Percentiles rank a stretch among this genome's conserved stretches.
Evolutionary conservation across 768 basidiomycete species (phyloP).

Genomic region (Mycena leptocephala): DNA sequence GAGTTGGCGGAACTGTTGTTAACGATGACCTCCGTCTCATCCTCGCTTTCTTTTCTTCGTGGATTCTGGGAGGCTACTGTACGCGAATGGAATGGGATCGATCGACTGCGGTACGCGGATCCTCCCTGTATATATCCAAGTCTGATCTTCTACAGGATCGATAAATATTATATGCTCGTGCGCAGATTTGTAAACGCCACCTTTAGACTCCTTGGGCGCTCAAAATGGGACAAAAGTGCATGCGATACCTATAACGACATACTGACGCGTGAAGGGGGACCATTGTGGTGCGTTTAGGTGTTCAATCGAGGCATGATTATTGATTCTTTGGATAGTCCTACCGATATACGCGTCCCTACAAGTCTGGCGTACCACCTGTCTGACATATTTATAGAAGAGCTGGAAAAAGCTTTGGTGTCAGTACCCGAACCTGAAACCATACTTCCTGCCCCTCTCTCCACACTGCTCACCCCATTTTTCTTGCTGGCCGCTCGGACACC

Average conservation of each 20-base stretch:
- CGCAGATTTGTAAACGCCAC: conserved; percentile 90
- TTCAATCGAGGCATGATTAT: conserved; percentile 15
- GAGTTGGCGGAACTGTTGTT: conserved; percentile 90
- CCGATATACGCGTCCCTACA: conserved; percentile 81
- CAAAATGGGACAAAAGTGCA: conserved; percentile 74
- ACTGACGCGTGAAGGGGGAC: conserved; percentile 78
- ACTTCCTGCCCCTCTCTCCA: conserved; percentile 65
- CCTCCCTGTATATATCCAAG: conserved; percentile 15
- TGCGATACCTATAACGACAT: conserved; percentile 81
- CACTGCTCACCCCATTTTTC: conserved; percentile 81
- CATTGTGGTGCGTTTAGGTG: conserved; percentile 76
- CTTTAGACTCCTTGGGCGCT: conserved; percentile 83
- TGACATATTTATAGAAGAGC: conserved; percentile 93
- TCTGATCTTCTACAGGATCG: conserved; percentile 71
- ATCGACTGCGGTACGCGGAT: conserved; percentile 82
- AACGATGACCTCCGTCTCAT: conserved; percentile 69
- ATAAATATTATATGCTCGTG: conserved; percentile 98
- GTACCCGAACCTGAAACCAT: conserved; percentile 41
- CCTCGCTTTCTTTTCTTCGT: conserved; percentile 83
- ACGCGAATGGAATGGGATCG: conserved; percentile 95
- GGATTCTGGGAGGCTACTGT: conserved; percentile 95
- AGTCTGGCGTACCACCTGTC: conserved; percentile 89
- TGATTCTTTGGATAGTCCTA: conserved; percentile 61
- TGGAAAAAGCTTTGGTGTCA: conserved; percentile 75
- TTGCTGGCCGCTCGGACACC: conserved; percentile 79